Evolutionary conservation across 2,329 filamentous ascomycete species (phyloP).

Genomic region (Didymella lethalis): DNA sequence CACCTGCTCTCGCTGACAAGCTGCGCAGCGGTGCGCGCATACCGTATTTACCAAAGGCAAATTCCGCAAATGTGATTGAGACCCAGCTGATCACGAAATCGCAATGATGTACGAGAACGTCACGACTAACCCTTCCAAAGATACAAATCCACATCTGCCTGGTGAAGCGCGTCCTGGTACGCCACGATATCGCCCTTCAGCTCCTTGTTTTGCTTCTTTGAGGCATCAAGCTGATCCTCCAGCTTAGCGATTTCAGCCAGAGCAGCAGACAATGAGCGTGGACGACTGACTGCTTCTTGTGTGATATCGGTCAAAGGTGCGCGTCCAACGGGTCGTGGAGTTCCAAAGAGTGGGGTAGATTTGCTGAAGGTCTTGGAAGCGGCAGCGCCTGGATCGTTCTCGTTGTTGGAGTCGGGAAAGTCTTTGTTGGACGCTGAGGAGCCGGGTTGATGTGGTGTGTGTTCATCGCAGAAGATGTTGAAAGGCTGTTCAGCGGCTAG

Average conservation of each 20-base stretch:
- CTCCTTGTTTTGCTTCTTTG: neutral
- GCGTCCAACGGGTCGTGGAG: neutral
- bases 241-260: conserved; percentile 10
- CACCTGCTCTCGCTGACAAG: neutral
- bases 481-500: neutral
- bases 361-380: neutral
- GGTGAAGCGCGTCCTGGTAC: conserved; percentile 15
- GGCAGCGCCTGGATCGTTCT: neutral
- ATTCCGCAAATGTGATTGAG: conserved; percentile 2
- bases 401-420: conserved; percentile 1
- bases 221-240: conserved; percentile 4
- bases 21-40: neutral
- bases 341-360: neutral
- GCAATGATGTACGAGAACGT: neutral
- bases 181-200: conserved; percentile 17
- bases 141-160: conserved; percentile 8
- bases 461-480: conserved; percentile 9
- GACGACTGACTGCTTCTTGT: neutral
- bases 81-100: neutral
- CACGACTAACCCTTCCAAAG: neutral
- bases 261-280: conserved; percentile 4
- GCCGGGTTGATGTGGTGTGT: neutral
- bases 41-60: neutral
- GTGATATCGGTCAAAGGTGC: conserved; percentile 4
- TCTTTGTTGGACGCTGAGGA: neutral